Evolutionary conservation across 768 basidiomycete genomes (phyloP).

Genomic region (Lentinula sp.): DNA sequence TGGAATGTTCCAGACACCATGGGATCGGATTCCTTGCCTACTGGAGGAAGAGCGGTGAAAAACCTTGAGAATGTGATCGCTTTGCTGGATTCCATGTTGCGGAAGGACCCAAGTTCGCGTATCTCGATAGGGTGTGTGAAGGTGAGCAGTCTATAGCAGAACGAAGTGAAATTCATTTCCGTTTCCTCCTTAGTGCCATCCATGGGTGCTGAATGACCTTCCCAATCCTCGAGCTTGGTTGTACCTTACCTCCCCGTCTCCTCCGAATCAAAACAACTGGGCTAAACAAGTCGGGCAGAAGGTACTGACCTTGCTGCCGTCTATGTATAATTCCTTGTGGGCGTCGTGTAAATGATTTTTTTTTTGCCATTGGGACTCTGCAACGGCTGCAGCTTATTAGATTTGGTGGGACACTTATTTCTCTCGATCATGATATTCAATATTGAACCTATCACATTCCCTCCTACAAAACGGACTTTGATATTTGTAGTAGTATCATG

Average conservation of each 20-base stretch:
- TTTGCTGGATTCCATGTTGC: slow-evolving; percentile 1
- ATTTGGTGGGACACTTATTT: background rate
- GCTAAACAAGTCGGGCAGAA: background rate
- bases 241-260: background rate
- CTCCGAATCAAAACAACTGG: background rate
- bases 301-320: background rate
- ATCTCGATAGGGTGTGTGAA: background rate
- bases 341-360: background rate
- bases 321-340: background rate
- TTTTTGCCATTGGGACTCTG: background rate
- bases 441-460: background rate
- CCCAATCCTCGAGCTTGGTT: background rate
- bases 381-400: background rate
- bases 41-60: background rate
- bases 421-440: background rate
- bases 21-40: slow-evolving; percentile 15
- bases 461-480: background rate
- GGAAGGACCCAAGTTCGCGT: background rate
- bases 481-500: background rate
- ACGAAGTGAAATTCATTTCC: background rate
- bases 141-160: background rate
- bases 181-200: background rate
- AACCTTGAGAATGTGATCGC: background rate
- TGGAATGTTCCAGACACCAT: slow-evolving; percentile 32
- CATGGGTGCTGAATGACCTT: background rate